Base-by-base conservation (phyloP, 2,329 filamentous ascomycete species). In the Calonectria pseudoturangicola region DNA sequence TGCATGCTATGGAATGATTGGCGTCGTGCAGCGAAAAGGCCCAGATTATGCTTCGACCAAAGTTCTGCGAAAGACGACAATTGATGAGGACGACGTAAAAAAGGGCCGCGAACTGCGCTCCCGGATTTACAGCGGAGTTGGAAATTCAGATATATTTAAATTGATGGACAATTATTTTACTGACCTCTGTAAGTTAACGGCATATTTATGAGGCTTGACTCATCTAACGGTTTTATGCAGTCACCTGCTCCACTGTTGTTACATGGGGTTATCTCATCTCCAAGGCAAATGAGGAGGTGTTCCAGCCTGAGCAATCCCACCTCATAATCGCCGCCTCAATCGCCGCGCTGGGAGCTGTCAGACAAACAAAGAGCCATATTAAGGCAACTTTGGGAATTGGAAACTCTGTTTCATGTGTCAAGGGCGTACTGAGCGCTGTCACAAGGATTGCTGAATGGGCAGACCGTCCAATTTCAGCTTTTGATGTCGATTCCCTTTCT, bases 1-100 rank as follows among this genome's bases (percentile, higher is more conserved):
- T 7, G 74, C 74, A n/a, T 75, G 74, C 28, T 75, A 75, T 33
- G 72, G 74, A 36, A 75, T 75, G 74, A 71, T 75, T 75, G 74
- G 74, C 27, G 74, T 75, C 5, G 70, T 75, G 36, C 56, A 75
- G 39, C 66, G 74, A 2, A 75, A 75, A 58, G 74, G 74, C 7
- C 6, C 56, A 3, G 28, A 47, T 8, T 74, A 74, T 64, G 74
- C 74, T 27, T 74, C 69, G 9, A 74, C 69, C n/a, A 68, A 28
- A 36, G 64, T 73, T 28, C 45, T 75, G 3, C 66, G 74, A 16
- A 74, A 75, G 50, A 43, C 33, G 0, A 74, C 66, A 8, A 58
- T 75, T 30, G 64, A 75, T 33, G 74, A 70, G n/a, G 66, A 66
- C 16, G 70, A 74, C 12, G 74, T 73, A 7, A 62, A 43, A 13